Evolutionary conservation across 2,329 filamentous ascomycete genomes (phyloP).

Genomic region (Leptodontidium sp.): DNA sequence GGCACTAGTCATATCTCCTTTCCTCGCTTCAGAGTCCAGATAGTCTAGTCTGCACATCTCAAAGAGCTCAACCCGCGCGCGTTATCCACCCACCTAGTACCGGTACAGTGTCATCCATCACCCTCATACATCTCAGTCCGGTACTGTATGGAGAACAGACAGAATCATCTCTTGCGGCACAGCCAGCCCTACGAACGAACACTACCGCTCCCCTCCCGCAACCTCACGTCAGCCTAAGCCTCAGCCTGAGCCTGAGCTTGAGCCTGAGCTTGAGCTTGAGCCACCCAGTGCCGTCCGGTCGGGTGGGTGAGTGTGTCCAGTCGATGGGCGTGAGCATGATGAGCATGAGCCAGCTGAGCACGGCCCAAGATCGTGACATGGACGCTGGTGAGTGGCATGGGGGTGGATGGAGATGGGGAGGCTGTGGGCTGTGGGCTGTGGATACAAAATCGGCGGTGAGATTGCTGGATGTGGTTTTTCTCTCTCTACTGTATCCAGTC

Average conservation of each 20-base stretch:
- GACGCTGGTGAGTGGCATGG: not conserved
- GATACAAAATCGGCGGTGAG: not conserved
- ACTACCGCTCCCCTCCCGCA: not conserved
- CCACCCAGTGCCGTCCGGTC: not conserved
- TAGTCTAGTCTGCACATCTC: too few relatives aligned
- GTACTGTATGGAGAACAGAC: not conserved
- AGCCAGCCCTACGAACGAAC: not conserved
- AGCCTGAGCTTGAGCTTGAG: not conserved
- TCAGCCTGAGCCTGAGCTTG: not conserved
- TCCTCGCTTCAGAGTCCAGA: too few relatives aligned
- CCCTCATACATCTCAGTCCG: too few relatives aligned
- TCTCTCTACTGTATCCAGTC: too few relatives aligned
- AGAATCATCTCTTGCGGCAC: not conserved
- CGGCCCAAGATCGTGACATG: slow-evolving; percentile 16
- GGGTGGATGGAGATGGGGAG: not conserved
- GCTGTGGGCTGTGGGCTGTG: not conserved
- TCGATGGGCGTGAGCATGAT: too few relatives aligned
- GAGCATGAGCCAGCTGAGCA: slow-evolving; percentile 8
- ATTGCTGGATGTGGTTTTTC: not conserved
- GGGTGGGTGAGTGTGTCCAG: too few relatives aligned
- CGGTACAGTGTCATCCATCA: too few relatives aligned
- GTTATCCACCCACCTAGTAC: too few relatives aligned
- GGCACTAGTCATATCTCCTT: too few relatives aligned
- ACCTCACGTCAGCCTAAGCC: not conserved
- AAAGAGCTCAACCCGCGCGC: too few relatives aligned